Percentiles rank a stretch among this genome's conserved stretches.
phyloP scores from a whole-genome alignment of 805 yeast species.

The Candida khao-thaluensis region DNA sequence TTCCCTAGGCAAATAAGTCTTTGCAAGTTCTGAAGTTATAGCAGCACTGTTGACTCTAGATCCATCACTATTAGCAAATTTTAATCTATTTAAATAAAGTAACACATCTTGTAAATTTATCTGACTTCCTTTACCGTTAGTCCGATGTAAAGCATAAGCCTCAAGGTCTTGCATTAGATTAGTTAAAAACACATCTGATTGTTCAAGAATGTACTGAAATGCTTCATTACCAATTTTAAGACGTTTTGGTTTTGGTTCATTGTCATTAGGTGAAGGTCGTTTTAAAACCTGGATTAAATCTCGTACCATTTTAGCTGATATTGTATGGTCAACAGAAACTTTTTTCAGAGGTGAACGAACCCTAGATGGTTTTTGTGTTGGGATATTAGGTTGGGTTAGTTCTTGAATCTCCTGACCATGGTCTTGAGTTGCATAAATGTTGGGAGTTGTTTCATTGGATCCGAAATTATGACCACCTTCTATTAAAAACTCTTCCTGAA shows the following conservation, averaged over 20 bases:
- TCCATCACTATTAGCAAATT: constrained; percentile 18
- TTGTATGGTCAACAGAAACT: background rate
- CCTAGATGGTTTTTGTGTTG: background rate
- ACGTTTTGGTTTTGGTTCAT: constrained; percentile 3
- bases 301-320: constrained; percentile 15
- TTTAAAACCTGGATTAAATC: constrained; percentile 16
- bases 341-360: background rate
- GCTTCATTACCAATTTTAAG: constrained; percentile 13
- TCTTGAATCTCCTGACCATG: background rate
- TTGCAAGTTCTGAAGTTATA: constrained; percentile 32
- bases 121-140: constrained; percentile 18
- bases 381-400: background rate
- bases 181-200: constrained; percentile 31
- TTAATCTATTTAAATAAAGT: constrained; percentile 32
- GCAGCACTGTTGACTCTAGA: constrained; percentile 17
- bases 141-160: constrained; percentile 36
- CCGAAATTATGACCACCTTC: background rate
- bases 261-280: background rate
- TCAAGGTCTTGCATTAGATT: constrained; percentile 32
- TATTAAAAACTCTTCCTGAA: constrained; percentile 2
- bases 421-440: background rate
- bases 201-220: constrained; percentile 22
- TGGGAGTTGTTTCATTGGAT: background rate
- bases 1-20: constrained; percentile 36
- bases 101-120: constrained; percentile 36